Evolutionary conservation across 345 rosid genomes (phyloP), one percentile per base, ranked within the genome.

Genomic region (Bruguiera sexangula): DNA sequence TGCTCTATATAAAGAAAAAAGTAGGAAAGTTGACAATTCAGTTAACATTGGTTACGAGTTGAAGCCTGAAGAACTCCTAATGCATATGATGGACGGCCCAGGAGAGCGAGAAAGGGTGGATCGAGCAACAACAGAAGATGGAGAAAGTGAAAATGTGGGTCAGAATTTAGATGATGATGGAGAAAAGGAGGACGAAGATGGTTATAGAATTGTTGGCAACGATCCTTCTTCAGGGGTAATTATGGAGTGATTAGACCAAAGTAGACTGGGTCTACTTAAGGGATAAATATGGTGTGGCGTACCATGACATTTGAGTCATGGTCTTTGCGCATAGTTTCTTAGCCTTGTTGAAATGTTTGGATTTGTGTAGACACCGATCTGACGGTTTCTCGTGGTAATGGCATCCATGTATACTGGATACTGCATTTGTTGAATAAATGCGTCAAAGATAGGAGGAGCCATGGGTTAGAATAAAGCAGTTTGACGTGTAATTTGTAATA

Each of bases 1-100:
- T 73, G 90, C 88, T 51, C 51, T 91, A 57, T 80, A 91, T 75
- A 87, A 75, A 21, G 85, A 80, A 81, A 88, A 83, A 78, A 80
- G 52, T 51, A 68, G 67, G 79, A 84, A 67, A 65, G 61, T 63
- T 63, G 78, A 75, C 56, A 60, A 71, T 56, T 30, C 74, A 1
- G 75, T 32, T 52, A 73, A 66, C 63, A 61, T 79, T 0, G 71
- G 77, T 36, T 58, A 46, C 20, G 83, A 82, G 51, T 56, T 74
- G 71, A 82, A 77, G 77, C 86, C 85, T 3, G 89, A 81, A 67
- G 89, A 83, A 60, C 87, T 81, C 63, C 66, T 85, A 63, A 78
- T 83, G 85, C 85, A 83, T 53, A 78, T 83, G 85, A 76, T 83
- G 80, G 72, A 76, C 37, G 66, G 65, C 30, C 86, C 73, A 66